Percentiles rank a stretch among this genome's conserved stretches.
Evolutionary conservation across 2,329 filamentous ascomycete genomes (phyloP).

Genomic region (Colletotrichum chlorophyti): DNA sequence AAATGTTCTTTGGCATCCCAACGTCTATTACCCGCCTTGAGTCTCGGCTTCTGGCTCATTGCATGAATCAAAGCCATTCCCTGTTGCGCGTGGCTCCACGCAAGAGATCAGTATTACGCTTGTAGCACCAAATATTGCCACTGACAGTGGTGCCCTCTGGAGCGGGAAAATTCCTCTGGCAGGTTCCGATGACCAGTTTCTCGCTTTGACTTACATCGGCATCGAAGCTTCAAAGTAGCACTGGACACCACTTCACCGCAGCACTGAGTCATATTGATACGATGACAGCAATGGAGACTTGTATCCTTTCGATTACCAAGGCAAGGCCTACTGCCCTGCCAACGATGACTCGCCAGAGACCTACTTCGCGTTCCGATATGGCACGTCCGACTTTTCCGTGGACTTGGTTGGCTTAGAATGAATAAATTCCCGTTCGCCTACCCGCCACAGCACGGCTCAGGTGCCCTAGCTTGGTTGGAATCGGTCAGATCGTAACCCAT

Average conservation of each 20-base stretch:
- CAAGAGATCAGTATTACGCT: constrained; percentile 16
- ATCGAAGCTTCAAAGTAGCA: constrained; percentile 32
- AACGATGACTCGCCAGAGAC: constrained; percentile 28
- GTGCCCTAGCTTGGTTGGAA: constrained; percentile 22
- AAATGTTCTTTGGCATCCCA: constrained; percentile 20
- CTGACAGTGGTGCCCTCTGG: constrained; percentile 31
- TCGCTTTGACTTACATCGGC: constrained; percentile 31
- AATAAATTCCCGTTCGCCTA: constrained; percentile 26
- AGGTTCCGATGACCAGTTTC: constrained; percentile 27
- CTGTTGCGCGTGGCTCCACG: background rate
- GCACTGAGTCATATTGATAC: constrained; percentile 27
- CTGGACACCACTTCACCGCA: constrained; percentile 30
- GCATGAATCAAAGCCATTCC: constrained; percentile 2
- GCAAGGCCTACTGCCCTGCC: constrained; percentile 21
- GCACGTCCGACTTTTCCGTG: constrained; percentile 31
- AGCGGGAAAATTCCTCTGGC: constrained; percentile 32
- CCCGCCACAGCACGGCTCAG: constrained; percentile 17
- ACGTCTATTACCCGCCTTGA: constrained; percentile 26
- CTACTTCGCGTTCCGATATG: constrained; percentile 31
- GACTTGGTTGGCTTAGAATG: constrained; percentile 31
- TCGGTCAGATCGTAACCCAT: constrained; percentile 16
- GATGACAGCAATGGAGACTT: constrained; percentile 23
- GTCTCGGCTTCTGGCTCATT: constrained; percentile 14
- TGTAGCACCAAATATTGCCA: constrained; percentile 5
- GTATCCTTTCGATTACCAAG: constrained; percentile 28